These are phyloP conservation scores for Penicillium riverlandense DNA, from an alignment of 495 filamentous ascomycete genomes.

Conservation along the genomic window DNA sequence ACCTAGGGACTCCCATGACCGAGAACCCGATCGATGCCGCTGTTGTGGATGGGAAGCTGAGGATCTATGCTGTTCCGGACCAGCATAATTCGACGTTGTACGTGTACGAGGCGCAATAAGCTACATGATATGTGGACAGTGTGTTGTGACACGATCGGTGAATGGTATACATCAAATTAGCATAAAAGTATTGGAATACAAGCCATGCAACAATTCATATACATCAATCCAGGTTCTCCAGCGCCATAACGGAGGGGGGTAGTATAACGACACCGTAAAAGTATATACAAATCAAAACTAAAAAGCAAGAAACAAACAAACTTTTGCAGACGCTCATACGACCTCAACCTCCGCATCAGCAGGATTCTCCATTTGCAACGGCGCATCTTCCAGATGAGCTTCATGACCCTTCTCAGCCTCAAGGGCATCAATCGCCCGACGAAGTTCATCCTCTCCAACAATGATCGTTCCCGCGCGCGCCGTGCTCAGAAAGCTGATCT, in stretches of 20 bases:
- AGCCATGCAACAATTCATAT: no score
- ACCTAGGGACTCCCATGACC: constrained; percentile 17
- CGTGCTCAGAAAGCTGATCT: constrained; percentile 87
- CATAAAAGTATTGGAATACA: no score
- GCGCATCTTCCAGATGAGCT: background rate
- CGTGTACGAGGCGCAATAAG: constrained; percentile 20
- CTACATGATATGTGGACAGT: background rate
- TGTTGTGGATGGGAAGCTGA: constrained; percentile 25
- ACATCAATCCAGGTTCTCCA: no score
- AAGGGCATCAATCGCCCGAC: constrained; percentile 64
- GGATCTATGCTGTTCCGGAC: constrained; percentile 27
- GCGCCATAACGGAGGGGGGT: no score
- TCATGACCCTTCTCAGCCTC: constrained; percentile 28
- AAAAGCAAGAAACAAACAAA: background rate
- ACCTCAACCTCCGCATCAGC: background rate
- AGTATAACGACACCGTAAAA: no score
- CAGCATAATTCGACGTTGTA: constrained; percentile 28
- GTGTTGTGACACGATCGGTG: no score
- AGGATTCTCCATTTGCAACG: background rate
- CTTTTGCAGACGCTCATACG: background rate
- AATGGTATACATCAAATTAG: background rate
- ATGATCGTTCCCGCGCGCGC: constrained; percentile 88
- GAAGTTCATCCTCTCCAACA: constrained; percentile 64
- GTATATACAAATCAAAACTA: no score
- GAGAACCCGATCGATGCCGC: constrained; percentile 30